These are phyloP conservation scores for Podila minutissima DNA, from an alignment of 192 early-diverging fungal species.

Conservation along the genomic window DNA sequence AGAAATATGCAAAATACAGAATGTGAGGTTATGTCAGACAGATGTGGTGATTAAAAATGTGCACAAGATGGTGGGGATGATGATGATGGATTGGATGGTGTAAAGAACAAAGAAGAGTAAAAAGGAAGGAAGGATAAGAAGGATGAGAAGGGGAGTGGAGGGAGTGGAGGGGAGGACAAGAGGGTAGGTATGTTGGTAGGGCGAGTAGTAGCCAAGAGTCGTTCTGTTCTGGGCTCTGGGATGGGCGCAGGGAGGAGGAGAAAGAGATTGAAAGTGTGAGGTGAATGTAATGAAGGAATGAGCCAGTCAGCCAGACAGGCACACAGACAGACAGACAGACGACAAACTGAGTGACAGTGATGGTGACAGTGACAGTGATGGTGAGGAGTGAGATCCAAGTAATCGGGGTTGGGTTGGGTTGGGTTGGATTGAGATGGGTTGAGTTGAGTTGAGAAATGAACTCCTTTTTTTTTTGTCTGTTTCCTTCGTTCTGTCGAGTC, in stretches of 20 bases:
- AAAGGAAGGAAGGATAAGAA: constrained; percentile 1
- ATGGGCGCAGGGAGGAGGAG: not conserved
- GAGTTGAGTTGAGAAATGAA: too few species aligned
- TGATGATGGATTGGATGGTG: not conserved
- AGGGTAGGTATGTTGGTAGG: too few species aligned
- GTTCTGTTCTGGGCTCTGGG: constrained; percentile 1
- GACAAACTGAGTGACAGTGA: too few species aligned
- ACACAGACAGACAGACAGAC: too few species aligned
- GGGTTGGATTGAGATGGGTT: too few species aligned
- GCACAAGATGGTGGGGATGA: not conserved
- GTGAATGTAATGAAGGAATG: not conserved
- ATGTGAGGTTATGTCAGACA: not conserved
- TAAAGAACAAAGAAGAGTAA: not conserved
- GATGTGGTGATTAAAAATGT: too few species aligned
- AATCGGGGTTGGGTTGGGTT: too few species aligned
- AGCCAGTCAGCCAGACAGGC: too few species aligned
- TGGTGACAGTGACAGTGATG: too few species aligned
- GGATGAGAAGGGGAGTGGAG: not conserved
- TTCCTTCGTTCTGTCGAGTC: not conserved
- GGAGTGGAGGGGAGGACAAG: not conserved
- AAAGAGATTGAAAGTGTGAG: not conserved
- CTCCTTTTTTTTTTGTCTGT: not conserved
- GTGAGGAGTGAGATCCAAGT: too few species aligned
- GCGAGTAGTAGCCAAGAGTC: too few species aligned
- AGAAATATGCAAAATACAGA: not conserved